These are phyloP conservation scores for Colletotrichum siamense DNA, from an alignment of 2,329 filamentous ascomycete species.

Conservation along the genomic window DNA sequence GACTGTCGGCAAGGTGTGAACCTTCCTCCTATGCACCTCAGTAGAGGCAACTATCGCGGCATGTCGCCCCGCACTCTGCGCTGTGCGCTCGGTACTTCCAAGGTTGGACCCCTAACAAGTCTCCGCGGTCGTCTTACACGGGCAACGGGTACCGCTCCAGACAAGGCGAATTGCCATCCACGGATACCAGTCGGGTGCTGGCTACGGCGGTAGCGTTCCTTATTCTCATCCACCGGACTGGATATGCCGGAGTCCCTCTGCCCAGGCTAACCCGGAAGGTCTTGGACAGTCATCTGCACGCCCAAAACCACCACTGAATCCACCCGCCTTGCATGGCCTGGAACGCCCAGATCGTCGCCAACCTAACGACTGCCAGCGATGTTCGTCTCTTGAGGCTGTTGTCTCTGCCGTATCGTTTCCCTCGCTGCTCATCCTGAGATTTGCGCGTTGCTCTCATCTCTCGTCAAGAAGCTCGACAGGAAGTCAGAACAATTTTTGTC, in stretches of 20 bases:
- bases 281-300: neutral
- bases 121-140: neutral
- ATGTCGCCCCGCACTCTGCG: constrained; percentile 6
- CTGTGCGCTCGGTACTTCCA: neutral
- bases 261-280: neutral
- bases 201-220: neutral
- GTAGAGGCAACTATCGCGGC: neutral
- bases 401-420: neutral
- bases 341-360: constrained; percentile 6
- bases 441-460: neutral
- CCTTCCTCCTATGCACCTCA: neutral
- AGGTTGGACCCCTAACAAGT: neutral
- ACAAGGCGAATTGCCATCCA: neutral
- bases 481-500: constrained; percentile 5
- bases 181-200: neutral
- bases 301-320: neutral
- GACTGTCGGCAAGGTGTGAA: neutral
- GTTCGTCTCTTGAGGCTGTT: neutral
- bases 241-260: neutral
- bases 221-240: neutral
- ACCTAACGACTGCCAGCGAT: neutral
- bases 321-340: neutral
- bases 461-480: neutral
- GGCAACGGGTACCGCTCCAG: neutral
- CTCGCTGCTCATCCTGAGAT: neutral